Evolutionary conservation across 345 rosid genomes (phyloP).

Genomic region (Brassica napus): DNA sequence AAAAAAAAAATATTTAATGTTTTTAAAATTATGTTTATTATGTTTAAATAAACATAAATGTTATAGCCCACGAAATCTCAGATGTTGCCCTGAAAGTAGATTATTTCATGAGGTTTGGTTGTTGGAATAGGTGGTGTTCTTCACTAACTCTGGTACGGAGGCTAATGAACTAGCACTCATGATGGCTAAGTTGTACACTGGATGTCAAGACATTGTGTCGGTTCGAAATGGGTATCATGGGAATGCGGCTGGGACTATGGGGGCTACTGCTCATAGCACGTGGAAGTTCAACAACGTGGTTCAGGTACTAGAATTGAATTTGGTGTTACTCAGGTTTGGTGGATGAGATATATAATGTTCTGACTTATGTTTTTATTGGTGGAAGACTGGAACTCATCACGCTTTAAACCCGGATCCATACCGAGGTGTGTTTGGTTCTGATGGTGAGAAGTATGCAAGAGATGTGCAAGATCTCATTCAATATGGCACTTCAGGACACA

Average conservation of each 20-base stretch:
- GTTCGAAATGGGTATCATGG: slow-evolving; percentile 93
- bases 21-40: no score
- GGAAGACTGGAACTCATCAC: slow-evolving; percentile 88
- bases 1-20: no score
- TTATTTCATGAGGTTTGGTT: slow-evolving; percentile 3
- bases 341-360: not conserved
- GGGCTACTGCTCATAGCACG: slow-evolving; percentile 73
- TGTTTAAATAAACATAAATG: no score
- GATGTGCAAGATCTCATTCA: slow-evolving; percentile 80
- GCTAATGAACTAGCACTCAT: slow-evolving; percentile 95
- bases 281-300: slow-evolving; percentile 80
- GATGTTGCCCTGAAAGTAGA: no score
- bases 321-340: no score
- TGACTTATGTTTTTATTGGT: not conserved
- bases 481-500: slow-evolving; percentile 81
- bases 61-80: no score
- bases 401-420: slow-evolving; percentile 96
- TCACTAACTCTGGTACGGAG: slow-evolving; percentile 97
- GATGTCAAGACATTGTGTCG: slow-evolving; percentile 75
- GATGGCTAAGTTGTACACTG: slow-evolving; percentile 90
- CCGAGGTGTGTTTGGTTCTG: slow-evolving; percentile 52
- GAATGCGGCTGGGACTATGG: slow-evolving; percentile 92
- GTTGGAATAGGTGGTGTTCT: slow-evolving; percentile 67
- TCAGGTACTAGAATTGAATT: slow-evolving; percentile 51
- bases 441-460: slow-evolving; percentile 61